Evolutionary conservation across 257 asterid species (phyloP), one percentile per base, ranked within the genome.

Genomic region (Fraxinus quadrangulata): DNA sequence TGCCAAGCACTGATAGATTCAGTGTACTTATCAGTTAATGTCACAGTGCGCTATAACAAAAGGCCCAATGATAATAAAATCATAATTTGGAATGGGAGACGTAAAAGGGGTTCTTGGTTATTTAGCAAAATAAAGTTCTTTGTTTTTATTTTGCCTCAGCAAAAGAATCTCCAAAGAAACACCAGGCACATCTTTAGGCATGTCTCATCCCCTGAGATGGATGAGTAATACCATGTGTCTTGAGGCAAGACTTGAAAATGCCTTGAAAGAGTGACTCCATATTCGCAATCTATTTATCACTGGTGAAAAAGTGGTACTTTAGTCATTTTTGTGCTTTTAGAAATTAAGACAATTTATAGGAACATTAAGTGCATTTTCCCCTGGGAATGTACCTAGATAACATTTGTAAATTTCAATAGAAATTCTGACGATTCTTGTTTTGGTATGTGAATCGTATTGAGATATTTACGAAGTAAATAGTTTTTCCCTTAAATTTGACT

Each of bases 371-470:
- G 40, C 17, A 30, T 39, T 13, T 42, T 33, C 13, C n/a, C 70
- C 39, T 73, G 17, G 75, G 14, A 33, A 31, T 77, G 67, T 49
- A 56, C 67, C 30, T 37, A 34, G 73, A 23, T 31, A 73, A 71
- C 31, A 11, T 70, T 47, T 33, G 66, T 33, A 36, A 47, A 1
- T 77, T 72, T 45, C 73, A 47, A 45, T 28, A 28, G 42, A 69
- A 75, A 54, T 47, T 21, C 61, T 36, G 45, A 36, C 5, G 21
- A 5, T 65, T 75, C 59, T 42, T 19, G n/a, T 19, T 70, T 47
- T 4, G 21, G 21, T 47, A 47, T 47, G 7, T 47, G 59, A 47
- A 4, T 47, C 2, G 21, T 47, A 16, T 14, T 47, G 21, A 47
- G 59, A 47, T 47, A 47, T 47, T 47, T 47, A 16, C 16, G 5